Percentiles rank a stretch among this genome's conserved stretches.
These are phyloP conservation scores for Kodamaea alishanica DNA, from an alignment of 1,139 yeast genomes.

Conservation along the genomic window DNA sequence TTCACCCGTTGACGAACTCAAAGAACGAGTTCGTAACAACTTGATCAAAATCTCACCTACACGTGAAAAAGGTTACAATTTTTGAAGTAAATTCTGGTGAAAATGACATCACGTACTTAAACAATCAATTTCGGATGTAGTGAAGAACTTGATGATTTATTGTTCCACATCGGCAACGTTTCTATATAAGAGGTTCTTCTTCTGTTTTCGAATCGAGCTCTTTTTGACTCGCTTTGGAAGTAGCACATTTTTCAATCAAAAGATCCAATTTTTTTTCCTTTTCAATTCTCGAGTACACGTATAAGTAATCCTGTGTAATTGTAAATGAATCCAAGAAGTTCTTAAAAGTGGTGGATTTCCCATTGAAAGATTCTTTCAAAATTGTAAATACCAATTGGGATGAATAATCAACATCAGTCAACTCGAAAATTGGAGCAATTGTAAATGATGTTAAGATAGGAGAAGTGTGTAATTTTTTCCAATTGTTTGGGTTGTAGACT, in stretches of 20 bases:
- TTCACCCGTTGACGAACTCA: constrained; percentile 32
- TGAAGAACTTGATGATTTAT: no score
- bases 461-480: constrained; percentile 25
- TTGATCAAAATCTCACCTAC: constrained; percentile 8
- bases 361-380: constrained; percentile 18
- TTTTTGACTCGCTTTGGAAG: background rate
- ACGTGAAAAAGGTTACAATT: constrained; percentile 5
- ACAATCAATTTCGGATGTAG: background rate
- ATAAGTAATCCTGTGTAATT: constrained; percentile 24
- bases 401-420: constrained; percentile 5
- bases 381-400: constrained; percentile 12
- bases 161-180: no score
- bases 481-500: constrained; percentile 19
- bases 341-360: constrained; percentile 15
- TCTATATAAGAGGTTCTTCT: background rate
- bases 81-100: background rate
- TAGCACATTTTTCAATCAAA: constrained; percentile 1
- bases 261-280: constrained; percentile 12
- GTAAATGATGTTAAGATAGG: constrained; percentile 22
- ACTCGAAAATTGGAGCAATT: constrained; percentile 11
- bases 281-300: constrained; percentile 26
- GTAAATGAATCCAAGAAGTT: constrained; percentile 22
- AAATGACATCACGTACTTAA: background rate
- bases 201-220: background rate
- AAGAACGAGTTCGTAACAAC: constrained; percentile 19